Conservation (phyloP, 2,329 filamentous ascomycete species). For the Plenodomus lindquistii region DNA sequence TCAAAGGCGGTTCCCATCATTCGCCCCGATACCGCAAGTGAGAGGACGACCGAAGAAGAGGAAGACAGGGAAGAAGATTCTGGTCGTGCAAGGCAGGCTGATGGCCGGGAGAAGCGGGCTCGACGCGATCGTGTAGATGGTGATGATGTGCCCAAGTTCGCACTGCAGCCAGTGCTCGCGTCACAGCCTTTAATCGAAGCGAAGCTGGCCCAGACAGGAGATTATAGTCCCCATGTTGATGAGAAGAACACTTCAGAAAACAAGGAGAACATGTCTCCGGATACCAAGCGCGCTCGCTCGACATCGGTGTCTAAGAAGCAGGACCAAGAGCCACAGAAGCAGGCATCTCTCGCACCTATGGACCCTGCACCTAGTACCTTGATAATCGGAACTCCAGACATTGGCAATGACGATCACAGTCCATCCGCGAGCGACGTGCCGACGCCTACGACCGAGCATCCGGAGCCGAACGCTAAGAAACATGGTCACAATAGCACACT, state of each 20-base stretch:
- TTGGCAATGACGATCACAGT: constrained; percentile 25
- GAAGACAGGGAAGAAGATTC: constrained; percentile 59
- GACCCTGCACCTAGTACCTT: constrained; percentile 14
- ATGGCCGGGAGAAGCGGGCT: constrained; percentile 75
- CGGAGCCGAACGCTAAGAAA: constrained; percentile 26
- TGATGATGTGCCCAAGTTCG: constrained; percentile 76
- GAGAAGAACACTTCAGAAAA: constrained; percentile 32
- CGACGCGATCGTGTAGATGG: constrained; percentile 67
- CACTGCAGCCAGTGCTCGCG: constrained; percentile 50
- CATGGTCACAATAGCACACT: constrained; percentile 56
- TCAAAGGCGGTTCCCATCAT: constrained; percentile 86
- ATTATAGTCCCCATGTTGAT: constrained; percentile 24
- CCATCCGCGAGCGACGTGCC: constrained; percentile 32
- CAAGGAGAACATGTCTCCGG: constrained; percentile 44
- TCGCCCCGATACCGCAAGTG: constrained; percentile 56
- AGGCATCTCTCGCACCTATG: constrained; percentile 10
- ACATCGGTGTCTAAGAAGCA: constrained; percentile 31
- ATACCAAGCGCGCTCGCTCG: constrained; percentile 20
- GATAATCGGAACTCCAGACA: constrained; percentile 7
- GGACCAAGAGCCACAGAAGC: constrained; percentile 22
- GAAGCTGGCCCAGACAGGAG: constrained; percentile 27
- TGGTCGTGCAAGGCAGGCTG: constrained; percentile 64
- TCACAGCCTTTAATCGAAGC: constrained; percentile 39
- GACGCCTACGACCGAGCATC: constrained; percentile 36
- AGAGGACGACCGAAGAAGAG: constrained; percentile 49